phyloP scores from a whole-genome alignment of 1,139 yeast species.

The Debaryomycetaceae sp. region DNA sequence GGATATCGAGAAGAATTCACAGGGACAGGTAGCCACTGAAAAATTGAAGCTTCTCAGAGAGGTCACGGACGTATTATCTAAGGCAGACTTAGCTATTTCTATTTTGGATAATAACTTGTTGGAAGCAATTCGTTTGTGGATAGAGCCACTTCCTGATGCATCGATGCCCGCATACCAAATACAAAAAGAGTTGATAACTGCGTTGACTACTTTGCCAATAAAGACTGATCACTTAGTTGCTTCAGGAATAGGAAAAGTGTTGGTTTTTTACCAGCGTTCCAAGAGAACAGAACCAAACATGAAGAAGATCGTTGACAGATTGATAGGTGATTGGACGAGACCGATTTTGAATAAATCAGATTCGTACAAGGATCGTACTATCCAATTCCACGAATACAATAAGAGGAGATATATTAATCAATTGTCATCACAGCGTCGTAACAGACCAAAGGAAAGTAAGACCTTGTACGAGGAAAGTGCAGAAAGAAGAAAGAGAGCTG shows the following conservation, averaged over 20 bases:
- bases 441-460: conserved; percentile 42
- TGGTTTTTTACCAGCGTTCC: conserved; percentile 89
- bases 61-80: conserved; percentile 71
- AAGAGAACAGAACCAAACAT: conserved; percentile 84
- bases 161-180: conserved; percentile 96
- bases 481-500: conserved; percentile 90
- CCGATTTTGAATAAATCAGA: conserved; percentile 96
- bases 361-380: conserved; percentile 84
- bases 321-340: conserved; percentile 97
- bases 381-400: conserved; percentile 70
- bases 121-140: conserved; percentile 94
- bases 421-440: conserved; percentile 34
- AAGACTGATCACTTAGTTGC: conserved; percentile 95
- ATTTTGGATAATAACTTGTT: conserved; percentile 90
- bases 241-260: conserved; percentile 89
- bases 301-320: conserved; percentile 83
- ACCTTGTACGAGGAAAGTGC: conserved; percentile 86
- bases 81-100: conserved; percentile 86
- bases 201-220: conserved; percentile 78
- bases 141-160: conserved; percentile 97
- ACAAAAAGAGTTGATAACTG: conserved; percentile 78
- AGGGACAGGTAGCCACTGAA: conserved; percentile 78
- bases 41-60: conserved; percentile 79
- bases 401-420: conserved; percentile 52
- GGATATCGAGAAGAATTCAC: conserved; percentile 82